Conservation (phyloP, 768 basidiomycete species). For the Butyriboletus loyo region DNA sequence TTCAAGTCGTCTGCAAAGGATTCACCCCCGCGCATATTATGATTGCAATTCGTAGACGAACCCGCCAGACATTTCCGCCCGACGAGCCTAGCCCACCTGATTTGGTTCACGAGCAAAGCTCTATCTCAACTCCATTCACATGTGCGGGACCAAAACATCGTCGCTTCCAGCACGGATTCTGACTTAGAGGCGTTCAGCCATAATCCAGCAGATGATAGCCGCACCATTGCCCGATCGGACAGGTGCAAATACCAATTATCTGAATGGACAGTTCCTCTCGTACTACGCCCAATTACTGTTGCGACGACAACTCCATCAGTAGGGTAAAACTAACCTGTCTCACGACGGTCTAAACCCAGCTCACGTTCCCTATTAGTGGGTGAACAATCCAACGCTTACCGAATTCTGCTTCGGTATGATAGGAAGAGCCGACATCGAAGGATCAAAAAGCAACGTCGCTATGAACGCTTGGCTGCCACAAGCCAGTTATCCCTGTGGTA, state of each 20-base stretch:
- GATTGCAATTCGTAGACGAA: constrained; percentile 53
- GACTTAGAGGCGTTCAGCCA: constrained; percentile 83
- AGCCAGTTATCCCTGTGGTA: background rate
- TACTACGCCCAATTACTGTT: background rate
- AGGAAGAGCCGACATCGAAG: background rate
- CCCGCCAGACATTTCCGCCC: constrained; percentile 48
- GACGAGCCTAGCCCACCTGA: constrained; percentile 46
- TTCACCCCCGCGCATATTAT: constrained; percentile 69
- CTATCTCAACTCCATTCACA: constrained; percentile 35
- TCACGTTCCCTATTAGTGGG: background rate
- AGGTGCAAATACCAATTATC: constrained; percentile 80
- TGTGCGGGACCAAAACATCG: constrained; percentile 62
- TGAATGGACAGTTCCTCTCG: constrained; percentile 72
- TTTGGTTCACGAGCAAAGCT: constrained; percentile 69
- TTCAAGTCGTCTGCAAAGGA: constrained; percentile 80
- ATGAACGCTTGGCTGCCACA: background rate
- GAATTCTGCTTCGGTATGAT: background rate
- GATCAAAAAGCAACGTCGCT: background rate
- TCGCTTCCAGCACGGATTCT: constrained; percentile 77
- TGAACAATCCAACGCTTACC: background rate
- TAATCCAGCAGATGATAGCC: constrained; percentile 82
- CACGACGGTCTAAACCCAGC: background rate
- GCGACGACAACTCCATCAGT: background rate
- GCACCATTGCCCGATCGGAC: constrained; percentile 75
- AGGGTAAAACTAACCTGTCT: background rate